Evolutionary conservation across 176 grass and related monocot species (phyloP).

Genomic region (Triticum timopheevii): DNA sequence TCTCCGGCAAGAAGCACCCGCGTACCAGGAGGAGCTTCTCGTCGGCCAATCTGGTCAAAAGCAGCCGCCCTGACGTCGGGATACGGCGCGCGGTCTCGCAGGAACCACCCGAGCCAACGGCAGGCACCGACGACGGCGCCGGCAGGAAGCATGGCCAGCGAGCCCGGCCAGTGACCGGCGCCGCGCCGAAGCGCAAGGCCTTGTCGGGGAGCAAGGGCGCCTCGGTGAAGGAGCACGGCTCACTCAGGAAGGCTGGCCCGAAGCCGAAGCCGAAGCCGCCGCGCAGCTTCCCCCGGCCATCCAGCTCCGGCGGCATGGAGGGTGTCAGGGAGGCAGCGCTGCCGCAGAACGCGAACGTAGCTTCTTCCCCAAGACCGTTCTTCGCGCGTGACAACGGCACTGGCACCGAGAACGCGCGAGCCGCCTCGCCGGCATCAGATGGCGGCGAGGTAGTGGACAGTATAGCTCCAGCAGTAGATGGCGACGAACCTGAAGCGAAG

Average conservation of each 20-base stretch:
- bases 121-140: background rate
- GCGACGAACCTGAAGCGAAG: background rate
- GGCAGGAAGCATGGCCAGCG: background rate
- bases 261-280: constrained; percentile 17
- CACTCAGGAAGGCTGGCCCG: background rate
- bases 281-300: constrained; percentile 12
- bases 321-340: background rate
- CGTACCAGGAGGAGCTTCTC: constrained; percentile 49
- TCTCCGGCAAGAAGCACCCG: constrained; percentile 44
- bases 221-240: constrained; percentile 1
- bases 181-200: background rate
- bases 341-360: background rate
- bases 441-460: background rate
- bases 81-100: constrained; percentile 35
- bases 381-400: background rate
- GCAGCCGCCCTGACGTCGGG: background rate
- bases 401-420: background rate
- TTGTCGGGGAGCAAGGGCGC: background rate
- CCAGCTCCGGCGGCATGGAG: constrained; percentile 13
- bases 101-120: constrained; percentile 7
- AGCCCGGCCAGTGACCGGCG: background rate
- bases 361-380: background rate
- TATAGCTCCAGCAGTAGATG: background rate
- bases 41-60: constrained; percentile 1
- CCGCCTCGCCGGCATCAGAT: constrained; percentile 11